Base-by-base conservation (phyloP, 129 eudicot genomes). In the Tagetes erecta region DNA sequence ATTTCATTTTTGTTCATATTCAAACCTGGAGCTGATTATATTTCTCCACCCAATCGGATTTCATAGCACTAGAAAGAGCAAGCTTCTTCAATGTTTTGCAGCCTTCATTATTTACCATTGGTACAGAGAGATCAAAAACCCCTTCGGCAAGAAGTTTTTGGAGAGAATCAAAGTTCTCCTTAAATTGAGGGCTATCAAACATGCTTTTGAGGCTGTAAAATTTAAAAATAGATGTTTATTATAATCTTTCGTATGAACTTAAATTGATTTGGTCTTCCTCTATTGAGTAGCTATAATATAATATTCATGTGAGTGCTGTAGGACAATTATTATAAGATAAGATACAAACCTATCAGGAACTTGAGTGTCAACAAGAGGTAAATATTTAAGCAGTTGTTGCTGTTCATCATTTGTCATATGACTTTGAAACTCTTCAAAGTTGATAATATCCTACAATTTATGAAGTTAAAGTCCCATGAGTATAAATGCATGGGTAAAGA, bases 61-160 rank as follows among this genome's bases (percentile, higher is more conserved):
- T 94, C 40, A 85, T 78, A 68, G 81, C 78, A 82, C 84, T 75
- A 75, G 85, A 70, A 37, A 90, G 81, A 35, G 84, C 79, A 74
- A 94, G 85, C 76, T 82, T 90, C 91, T 86, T 90, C 73, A 94
- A 74, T 8, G 74, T 76, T 71, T 81, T 87, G 76, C 71, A 77
- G 68, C 78, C 84, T 77, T 94, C 98, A 68, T 76, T 78, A 51
- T 80, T 86, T 56, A 85, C 81, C 76, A 83, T 77, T 8, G 89
- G 45, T 5, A 69, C 35, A 33, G 96, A 82, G 71, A 84, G 73
- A 75, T 90, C 97, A 77, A 94, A 83, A 49, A 90, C 86, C 53
- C 98, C 98, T 72, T 94, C 97, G 13, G 86, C 87, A 55, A 94
- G 89, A 81, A 94, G 90, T 34, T 88, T 89, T 80, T 94, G 92